Percentiles rank a stretch among this genome's conserved stretches.
Conservation (phyloP, 768 basidiomycete genomes). For the Leucosporidium yakuticum region DNA sequence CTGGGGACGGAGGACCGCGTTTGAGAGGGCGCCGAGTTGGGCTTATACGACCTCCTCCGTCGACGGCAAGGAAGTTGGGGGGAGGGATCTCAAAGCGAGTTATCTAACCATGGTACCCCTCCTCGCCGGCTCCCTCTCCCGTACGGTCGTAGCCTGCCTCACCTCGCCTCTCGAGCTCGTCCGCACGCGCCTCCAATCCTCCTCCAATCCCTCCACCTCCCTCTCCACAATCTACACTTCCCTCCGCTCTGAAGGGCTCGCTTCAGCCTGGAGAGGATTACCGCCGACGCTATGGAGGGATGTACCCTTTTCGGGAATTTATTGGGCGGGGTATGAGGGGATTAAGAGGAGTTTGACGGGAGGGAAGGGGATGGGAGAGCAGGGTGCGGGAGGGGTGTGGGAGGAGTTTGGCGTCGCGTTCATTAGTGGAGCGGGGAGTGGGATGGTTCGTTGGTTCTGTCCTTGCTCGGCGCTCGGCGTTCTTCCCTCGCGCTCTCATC, state of each 20-base stretch:
- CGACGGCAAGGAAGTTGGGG: constrained; percentile 10
- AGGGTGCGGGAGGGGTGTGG: constrained; percentile 49
- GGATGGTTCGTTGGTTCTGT: constrained; percentile 49
- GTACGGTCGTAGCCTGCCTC: constrained; percentile 69
- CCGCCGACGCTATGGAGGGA: constrained; percentile 92
- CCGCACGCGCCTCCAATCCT: constrained; percentile 87
- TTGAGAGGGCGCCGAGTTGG: constrained; percentile 24
- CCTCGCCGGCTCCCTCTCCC: constrained; percentile 71
- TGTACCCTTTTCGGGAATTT: constrained; percentile 92
- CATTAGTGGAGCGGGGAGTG: constrained; percentile 81
- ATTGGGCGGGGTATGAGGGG: constrained; percentile 92
- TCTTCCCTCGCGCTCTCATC: too few species aligned
- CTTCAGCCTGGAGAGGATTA: constrained; percentile 79
- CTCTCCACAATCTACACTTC: constrained; percentile 63
- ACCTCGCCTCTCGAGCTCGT: constrained; percentile 86
- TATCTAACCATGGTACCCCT: constrained; percentile 58
- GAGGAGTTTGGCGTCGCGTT: constrained; percentile 57
- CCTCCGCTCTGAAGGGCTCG: constrained; percentile 60
- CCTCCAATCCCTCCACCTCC: constrained; percentile 61
- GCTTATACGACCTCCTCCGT: constrained; percentile 3
- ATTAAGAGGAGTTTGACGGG: constrained; percentile 59
- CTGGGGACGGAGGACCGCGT: constrained; percentile 51
- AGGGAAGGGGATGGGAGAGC: constrained; percentile 48
- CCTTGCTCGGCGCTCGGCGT: not conserved
- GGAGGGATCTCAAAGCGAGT: not conserved